These are phyloP conservation scores for Plasmopara muralis DNA, from an alignment of 352 stramenopile genomes.

Conservation along the genomic window DNA sequence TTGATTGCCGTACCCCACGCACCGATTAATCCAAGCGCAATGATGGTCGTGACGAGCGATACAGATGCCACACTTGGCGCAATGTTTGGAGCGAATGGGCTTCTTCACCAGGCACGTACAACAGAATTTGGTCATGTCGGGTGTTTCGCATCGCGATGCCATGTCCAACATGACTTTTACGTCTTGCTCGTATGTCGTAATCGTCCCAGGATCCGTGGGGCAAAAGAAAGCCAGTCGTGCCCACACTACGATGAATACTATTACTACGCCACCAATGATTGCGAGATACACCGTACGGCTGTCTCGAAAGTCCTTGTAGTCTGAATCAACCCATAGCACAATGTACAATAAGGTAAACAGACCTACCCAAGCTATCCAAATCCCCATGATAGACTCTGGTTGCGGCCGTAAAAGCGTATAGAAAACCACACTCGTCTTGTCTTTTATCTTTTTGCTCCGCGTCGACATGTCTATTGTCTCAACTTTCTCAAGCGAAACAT, in stretches of 20 bases:
- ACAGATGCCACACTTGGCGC: constrained; percentile 63
- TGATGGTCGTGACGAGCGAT: constrained; percentile 84
- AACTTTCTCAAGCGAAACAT: constrained; percentile 25
- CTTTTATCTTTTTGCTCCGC: constrained; percentile 24
- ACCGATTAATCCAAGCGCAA: constrained; percentile 83
- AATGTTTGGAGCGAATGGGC: constrained; percentile 78
- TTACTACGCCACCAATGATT: constrained; percentile 33
- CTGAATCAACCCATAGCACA: constrained; percentile 45
- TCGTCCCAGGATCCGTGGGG: constrained; percentile 47
- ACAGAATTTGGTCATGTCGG: constrained; percentile 48
- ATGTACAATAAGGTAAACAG: constrained; percentile 68
- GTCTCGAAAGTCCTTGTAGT: constrained; percentile 32
- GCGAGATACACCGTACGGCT: constrained; percentile 33
- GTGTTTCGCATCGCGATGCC: constrained; percentile 33
- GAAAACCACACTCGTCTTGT: constrained; percentile 18
- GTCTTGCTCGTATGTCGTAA: constrained; percentile 48
- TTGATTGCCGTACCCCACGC: constrained; percentile 77
- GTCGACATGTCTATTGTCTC: constrained; percentile 12
- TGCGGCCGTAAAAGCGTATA: constrained; percentile 36
- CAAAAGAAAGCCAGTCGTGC: constrained; percentile 42
- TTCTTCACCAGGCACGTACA: constrained; percentile 66
- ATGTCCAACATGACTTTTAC: constrained; percentile 46
- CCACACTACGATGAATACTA: constrained; percentile 49
- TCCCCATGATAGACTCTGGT: constrained; percentile 65
- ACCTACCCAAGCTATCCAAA: constrained; percentile 68